Evolutionary conservation across 495 filamentous ascomycete genomes (phyloP), one percentile per base, ranked within the genome.

Genomic region (Penicillium longicatenatum): DNA sequence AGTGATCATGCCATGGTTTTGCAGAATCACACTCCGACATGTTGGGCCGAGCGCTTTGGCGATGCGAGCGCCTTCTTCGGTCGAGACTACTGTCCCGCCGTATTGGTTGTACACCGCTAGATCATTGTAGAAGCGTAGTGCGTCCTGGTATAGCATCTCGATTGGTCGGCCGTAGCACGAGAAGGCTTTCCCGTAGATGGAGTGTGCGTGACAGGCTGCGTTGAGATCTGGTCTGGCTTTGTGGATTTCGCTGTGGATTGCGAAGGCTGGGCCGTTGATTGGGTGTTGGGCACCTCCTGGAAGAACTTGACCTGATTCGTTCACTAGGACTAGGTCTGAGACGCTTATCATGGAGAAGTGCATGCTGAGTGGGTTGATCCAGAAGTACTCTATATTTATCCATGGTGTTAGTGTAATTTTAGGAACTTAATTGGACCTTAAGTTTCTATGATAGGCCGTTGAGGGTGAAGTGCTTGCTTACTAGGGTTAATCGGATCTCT

Each of bases 321-420:
- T 54, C 19, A 74, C 57, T 3, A 59, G 57, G 16, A 74, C 64
- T 57, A 75, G 65, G 19, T 75, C 71, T 1, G 74, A 76, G 9
- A 76, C 79, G 52, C 75, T 78, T 59, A 82, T 78, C 20, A 69
- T 59, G 9, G 75, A 76, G 63, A 82, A 89, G 68, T 89, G 87
- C 44, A 76, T 80, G 14, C 80, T 82, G 51, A 82, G 78, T 5
- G 82, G 82, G 60, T 85, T 88, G 70, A 86, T 87, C 86, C 86
- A 90, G 76, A 89, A 86, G 48, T 82, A 77, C 33, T 46, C 43
- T 46, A 7, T 21, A 9, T 9, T 10, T 19, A 20, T 44, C 6
- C 4, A 35, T 35, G 2, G 29, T 31, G 37, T 44, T 20, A 44
- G 41, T 44, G 12, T 14, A 44, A 11, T 6, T 44, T 6, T 21